A percentile compares a stretch with the other conserved stretches of the same genome.
phyloP scores from a whole-genome alignment of 306 rosid species.

The Vicia sativa region DNA sequence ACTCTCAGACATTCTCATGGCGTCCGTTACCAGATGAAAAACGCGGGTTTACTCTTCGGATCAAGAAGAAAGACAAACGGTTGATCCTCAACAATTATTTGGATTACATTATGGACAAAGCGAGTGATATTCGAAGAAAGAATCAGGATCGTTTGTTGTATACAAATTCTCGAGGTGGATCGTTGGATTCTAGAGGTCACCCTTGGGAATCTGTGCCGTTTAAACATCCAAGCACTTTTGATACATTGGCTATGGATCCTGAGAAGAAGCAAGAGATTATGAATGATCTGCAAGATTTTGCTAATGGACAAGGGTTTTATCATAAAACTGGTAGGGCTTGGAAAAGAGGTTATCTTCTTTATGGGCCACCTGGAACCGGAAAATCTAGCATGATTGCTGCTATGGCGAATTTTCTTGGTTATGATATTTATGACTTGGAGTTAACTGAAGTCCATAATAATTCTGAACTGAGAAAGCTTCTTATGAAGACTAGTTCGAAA shows the following conservation, averaged over 20 bases:
- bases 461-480: conserved; percentile 80
- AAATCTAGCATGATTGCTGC: conserved; percentile 98
- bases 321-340: conserved; percentile 93
- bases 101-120: conserved; percentile 81
- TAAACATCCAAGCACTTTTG: conserved; percentile 92
- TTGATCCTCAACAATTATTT: conserved; percentile 63
- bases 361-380: conserved; percentile 94
- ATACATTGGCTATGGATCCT: conserved; percentile 94
- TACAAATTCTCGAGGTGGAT: conserved; percentile 89
- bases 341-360: conserved; percentile 89
- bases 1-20: conserved; percentile 84
- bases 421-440: conserved; percentile 90
- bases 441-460: conserved; percentile 88
- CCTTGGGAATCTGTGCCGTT: conserved; percentile 99
- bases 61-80: conserved; percentile 65
- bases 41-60: conserved; percentile 79
- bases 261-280: conserved; percentile 59
- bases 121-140: conserved; percentile 74
- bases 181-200: conserved; percentile 84
- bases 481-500: conserved; percentile 93
- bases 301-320: conserved; percentile 73
- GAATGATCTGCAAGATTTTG: conserved; percentile 81
- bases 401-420: conserved; percentile 86
- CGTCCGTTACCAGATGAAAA: conserved; percentile 91
- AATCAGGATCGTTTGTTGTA: conserved; percentile 84